Percentiles rank a stretch among this genome's conserved stretches.
These are phyloP conservation scores for Vicia faba DNA, from an alignment of 306 rosid genomes.

Conservation along the genomic window DNA sequence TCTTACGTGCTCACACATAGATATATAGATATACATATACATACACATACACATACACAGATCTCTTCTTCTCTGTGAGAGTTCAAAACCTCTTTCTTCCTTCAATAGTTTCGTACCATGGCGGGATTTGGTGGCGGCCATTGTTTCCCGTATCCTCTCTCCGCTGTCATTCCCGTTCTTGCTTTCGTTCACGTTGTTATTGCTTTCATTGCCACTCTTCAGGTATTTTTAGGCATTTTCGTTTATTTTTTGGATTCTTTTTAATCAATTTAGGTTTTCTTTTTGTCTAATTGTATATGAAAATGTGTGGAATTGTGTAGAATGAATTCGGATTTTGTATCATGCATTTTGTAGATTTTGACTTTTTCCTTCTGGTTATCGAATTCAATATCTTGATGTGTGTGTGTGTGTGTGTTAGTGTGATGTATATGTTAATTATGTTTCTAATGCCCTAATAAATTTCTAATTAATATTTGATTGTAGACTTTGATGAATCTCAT, in stretches of 20 bases:
- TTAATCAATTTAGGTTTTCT: slow-evolving; percentile 23
- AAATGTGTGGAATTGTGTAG: slow-evolving; percentile 20
- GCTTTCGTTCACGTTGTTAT: slow-evolving; percentile 67
- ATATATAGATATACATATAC: neutral
- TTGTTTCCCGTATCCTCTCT: slow-evolving; percentile 64
- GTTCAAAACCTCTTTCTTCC: slow-evolving; percentile 16
- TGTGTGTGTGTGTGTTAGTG: slow-evolving; percentile 20
- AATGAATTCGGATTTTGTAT: slow-evolving; percentile 9
- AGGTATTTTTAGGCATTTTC: slow-evolving; percentile 57
- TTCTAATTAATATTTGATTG: slow-evolving; percentile 11
- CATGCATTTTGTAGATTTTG: slow-evolving; percentile 19
- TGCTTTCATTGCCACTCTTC: slow-evolving; percentile 66
- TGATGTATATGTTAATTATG: neutral
- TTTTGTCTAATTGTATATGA: slow-evolving; percentile 11
- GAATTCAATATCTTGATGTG: slow-evolving; percentile 23
- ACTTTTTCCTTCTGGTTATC: slow-evolving; percentile 6
- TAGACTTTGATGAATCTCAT: slow-evolving; percentile 1
- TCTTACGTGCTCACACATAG: neutral
- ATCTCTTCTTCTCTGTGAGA: slow-evolving; percentile 30
- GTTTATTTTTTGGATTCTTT: neutral
- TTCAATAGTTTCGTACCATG: slow-evolving; percentile 37
- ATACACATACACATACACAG: neutral
- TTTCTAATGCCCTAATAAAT: neutral
- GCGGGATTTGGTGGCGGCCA: slow-evolving; percentile 53
- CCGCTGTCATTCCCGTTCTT: slow-evolving; percentile 62